Evolutionary conservation across 805 yeast genomes (phyloP).

Genomic region (Hermanozyma aechmeae): DNA sequence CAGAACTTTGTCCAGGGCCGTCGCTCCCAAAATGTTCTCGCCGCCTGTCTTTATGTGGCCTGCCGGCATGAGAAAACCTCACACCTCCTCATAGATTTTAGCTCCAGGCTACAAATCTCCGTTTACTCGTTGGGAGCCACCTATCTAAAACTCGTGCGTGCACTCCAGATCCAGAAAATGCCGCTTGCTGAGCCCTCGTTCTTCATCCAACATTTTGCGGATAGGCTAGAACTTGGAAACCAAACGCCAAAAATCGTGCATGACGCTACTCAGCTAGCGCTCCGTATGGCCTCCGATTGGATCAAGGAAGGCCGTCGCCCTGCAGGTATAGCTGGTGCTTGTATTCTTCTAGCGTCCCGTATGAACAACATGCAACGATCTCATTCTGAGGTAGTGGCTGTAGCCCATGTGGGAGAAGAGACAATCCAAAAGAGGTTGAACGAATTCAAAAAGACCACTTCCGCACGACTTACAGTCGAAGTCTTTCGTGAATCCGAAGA

Average conservation of each 20-base stretch:
- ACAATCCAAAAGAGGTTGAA: constrained; percentile 84
- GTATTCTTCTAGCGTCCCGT: constrained; percentile 84
- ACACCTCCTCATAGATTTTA: constrained; percentile 93
- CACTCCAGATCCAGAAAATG: constrained; percentile 61
- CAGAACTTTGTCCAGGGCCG: constrained; percentile 96
- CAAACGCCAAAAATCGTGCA: constrained; percentile 64
- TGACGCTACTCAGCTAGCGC: constrained; percentile 83
- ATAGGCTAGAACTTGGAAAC: constrained; percentile 72
- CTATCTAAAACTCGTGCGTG: constrained; percentile 84
- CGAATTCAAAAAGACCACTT: constrained; percentile 73
- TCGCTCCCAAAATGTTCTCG: constrained; percentile 87
- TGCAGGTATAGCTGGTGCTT: constrained; percentile 98
- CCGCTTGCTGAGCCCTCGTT: constrained; percentile 93
- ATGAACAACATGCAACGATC: constrained; percentile 93
- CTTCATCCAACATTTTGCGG: constrained; percentile 90
- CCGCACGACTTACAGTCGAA: constrained; percentile 64
- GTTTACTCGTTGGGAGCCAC: constrained; percentile 96
- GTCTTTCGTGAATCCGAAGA: constrained; percentile 52
- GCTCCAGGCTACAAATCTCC: constrained; percentile 79
- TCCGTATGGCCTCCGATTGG: constrained; percentile 92
- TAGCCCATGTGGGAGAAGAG: constrained; percentile 90
- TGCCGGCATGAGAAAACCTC: constrained; percentile 87
- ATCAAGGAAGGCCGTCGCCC: constrained; percentile 95
- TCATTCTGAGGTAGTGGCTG: constrained; percentile 88
- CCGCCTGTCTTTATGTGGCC: constrained; percentile 90